phyloP scores from a whole-genome alignment of 2,329 filamentous ascomycete species.

The Arthrobotrys musiformis region DNA sequence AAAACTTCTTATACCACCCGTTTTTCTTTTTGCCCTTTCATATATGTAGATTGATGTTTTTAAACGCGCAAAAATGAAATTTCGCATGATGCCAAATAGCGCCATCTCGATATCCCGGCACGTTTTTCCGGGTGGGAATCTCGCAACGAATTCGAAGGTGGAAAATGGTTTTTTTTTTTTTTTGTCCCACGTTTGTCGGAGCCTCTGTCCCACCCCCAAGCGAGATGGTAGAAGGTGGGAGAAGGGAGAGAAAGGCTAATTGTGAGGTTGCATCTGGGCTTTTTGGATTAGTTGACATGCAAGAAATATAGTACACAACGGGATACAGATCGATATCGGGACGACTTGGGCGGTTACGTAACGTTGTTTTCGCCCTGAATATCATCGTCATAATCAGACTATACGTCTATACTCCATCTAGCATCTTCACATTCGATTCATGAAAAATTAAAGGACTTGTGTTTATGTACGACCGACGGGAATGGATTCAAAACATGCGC shows the following conservation, averaged over 20 bases:
- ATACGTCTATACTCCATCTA: too few relatives aligned
- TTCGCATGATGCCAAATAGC: neutral
- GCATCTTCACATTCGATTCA: too few relatives aligned
- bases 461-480: too few relatives aligned
- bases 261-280: slow-evolving; percentile 5
- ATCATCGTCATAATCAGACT: neutral
- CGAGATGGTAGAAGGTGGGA: too few relatives aligned
- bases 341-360: neutral
- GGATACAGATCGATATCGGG: neutral
- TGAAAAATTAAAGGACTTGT: neutral
- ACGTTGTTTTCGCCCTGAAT: neutral
- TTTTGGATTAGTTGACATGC: neutral
- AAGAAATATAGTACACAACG: neutral
- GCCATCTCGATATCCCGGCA: neutral
- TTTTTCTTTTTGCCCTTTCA: neutral
- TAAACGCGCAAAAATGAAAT: neutral
- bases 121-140: neutral
- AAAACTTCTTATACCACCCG: neutral
- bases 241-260: too few relatives aligned
- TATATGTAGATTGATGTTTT: neutral
- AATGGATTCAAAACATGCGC: too few relatives aligned
- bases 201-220: too few relatives aligned
- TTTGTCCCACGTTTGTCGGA: neutral
- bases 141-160: too few relatives aligned
- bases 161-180: neutral